Conservation (phyloP, 2,329 filamentous ascomycete genomes). For the Biscogniauxia marginata region DNA sequence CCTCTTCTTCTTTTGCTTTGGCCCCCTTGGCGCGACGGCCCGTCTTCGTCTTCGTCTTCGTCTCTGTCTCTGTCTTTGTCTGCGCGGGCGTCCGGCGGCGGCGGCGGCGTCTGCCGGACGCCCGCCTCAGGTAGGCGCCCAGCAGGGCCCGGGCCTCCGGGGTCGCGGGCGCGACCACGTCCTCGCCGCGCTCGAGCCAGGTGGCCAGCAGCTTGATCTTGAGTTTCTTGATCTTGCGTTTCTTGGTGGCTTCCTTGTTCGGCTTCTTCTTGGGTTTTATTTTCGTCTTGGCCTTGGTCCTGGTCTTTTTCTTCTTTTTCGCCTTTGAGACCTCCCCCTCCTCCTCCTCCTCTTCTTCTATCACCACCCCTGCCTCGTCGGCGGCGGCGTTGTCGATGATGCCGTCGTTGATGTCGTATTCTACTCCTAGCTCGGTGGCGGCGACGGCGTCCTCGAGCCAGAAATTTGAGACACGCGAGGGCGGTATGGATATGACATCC, state of each 20-base stretch:
- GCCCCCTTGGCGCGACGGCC: too few relatives aligned
- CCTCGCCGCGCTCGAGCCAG: too few relatives aligned
- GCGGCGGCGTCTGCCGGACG: neutral
- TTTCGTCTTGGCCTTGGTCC: constrained; percentile 19
- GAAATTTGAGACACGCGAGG: neutral
- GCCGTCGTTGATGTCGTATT: neutral
- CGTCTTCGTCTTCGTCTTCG: too few relatives aligned
- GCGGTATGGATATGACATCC: constrained; percentile 18
- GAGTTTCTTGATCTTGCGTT: constrained; percentile 48
- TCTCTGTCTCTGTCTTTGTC: too few relatives aligned
- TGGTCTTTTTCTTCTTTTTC: constrained; percentile 33
- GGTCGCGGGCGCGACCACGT: too few relatives aligned
- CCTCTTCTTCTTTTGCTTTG: too few relatives aligned
- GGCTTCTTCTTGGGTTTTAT: neutral
- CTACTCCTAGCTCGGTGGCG: neutral
- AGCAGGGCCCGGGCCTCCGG: too few relatives aligned
- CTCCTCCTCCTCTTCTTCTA: constrained; percentile 27
- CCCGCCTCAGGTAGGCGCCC: neutral
- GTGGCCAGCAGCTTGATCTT: constrained; percentile 57
- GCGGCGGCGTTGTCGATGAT: neutral
- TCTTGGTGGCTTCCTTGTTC: constrained; percentile 38
- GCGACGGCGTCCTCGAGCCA: neutral
- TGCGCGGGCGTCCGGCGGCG: too few relatives aligned
- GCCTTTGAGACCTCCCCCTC: constrained; percentile 7
- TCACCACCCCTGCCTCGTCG: too few relatives aligned